Base-by-base conservation (phyloP, 768 basidiomycete species). In the Strobilomyces confusus region DNA sequence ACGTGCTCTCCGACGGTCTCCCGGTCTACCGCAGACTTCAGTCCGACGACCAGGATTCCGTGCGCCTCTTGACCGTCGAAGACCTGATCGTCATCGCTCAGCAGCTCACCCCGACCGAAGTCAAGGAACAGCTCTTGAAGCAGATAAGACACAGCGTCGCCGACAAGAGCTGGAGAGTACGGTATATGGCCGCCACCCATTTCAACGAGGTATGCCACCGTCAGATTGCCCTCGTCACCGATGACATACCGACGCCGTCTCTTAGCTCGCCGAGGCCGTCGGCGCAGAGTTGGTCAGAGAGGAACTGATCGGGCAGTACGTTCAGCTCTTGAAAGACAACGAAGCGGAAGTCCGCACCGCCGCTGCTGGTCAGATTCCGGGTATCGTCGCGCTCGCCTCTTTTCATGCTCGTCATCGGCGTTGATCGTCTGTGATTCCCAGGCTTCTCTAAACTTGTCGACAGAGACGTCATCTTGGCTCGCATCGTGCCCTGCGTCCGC, bases 311-410 rank as follows among this genome's bases (percentile, higher is more conserved):
- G 83, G 83, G 26, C 93, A 95, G 57, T 98, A 88, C 69, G 92
- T 98, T 7, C 86, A 90, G 54, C 78, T 99, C 51, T 75, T 99
- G 65, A 98, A 98, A 72, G 97, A 99, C 66, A 95, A 95, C 63
- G 97, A 99, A 73, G 97, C 97, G 19, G 97, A 99, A 73, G 97
- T 98, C 38, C 84, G 95, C 58, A 98, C 95, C 46, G 95, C 97
- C 40, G 94, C 89, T 48, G 86, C 95, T 36, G 92, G 91, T 36
- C 97, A 98, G 71, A 92, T 99, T 58, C 97, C 97, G 71, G 95
- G 95, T 95, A 68, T 58, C 71, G 67, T 40, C 22, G 25, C 15
- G 1, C 34, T 46, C 37, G 20, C 53, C 51, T 15, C 32, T 30
- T 30, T 50, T 29, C 23, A 40, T 44, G 25, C 17, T 48, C 14